Evolutionary conservation across 2,329 filamentous ascomycete species (phyloP).

Genomic region (Venturia carpophila): DNA sequence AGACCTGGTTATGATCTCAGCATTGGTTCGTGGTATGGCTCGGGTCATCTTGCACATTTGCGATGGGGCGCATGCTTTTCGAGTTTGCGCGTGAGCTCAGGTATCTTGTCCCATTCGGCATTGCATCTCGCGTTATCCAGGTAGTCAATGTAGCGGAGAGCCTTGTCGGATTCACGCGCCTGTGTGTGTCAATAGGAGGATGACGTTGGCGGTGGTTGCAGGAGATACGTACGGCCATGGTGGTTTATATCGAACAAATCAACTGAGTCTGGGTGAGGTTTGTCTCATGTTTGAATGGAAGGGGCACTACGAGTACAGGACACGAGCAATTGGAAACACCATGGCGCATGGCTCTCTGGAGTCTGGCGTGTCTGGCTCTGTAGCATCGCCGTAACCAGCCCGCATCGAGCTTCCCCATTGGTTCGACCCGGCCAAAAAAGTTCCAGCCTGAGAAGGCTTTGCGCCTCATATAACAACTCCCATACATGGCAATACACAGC

Average conservation of each 20-base stretch:
- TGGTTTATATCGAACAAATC: not conserved
- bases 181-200: slow-evolving; percentile 25
- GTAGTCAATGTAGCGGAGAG: slow-evolving; percentile 68
- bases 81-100: slow-evolving; percentile 85
- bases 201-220: not conserved
- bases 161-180: slow-evolving; percentile 60
- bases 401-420: slow-evolving; percentile 1
- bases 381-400: not conserved
- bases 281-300: not conserved
- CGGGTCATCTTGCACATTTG: slow-evolving; percentile 53
- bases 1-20: slow-evolving; percentile 31
- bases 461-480: not conserved
- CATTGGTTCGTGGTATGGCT: not conserved
- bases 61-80: slow-evolving; percentile 85
- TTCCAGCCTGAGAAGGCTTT: not conserved
- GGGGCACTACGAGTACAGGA: not conserved
- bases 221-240: slow-evolving; percentile 10
- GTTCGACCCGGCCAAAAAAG: not conserved
- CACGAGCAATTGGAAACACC: not conserved
- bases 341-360: not conserved
- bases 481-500: not conserved
- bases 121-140: slow-evolving; percentile 83
- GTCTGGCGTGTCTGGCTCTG: not conserved
- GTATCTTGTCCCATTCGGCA: slow-evolving; percentile 76
- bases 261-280: not conserved